These are phyloP conservation scores for Hyaloscypha bicolor DNA, from an alignment of 495 filamentous ascomycete species.

Conservation along the genomic window DNA sequence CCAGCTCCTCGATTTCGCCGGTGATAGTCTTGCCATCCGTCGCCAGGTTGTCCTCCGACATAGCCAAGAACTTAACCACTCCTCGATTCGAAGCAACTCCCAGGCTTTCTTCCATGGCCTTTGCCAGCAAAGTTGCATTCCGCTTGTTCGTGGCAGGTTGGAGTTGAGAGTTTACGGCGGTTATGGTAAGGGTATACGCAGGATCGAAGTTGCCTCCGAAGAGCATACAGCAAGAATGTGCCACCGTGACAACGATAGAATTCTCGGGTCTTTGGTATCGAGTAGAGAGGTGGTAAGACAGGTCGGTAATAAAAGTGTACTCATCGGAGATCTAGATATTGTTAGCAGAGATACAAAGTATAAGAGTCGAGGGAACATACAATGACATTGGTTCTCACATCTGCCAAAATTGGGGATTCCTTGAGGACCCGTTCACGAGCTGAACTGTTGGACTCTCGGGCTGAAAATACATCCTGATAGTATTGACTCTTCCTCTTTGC, in stretches of 20 bases:
- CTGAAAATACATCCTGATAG: constrained; percentile 62
- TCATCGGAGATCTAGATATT: constrained; percentile 63
- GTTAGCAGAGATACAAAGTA: not conserved
- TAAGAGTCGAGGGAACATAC: constrained; percentile 47
- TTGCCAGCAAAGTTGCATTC: constrained; percentile 74
- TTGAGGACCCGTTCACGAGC: constrained; percentile 60
- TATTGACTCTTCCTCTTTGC: constrained; percentile 49
- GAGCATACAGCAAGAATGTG: constrained; percentile 65
- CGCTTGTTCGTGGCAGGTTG: constrained; percentile 80
- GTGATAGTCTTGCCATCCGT: constrained; percentile 68
- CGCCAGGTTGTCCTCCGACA: constrained; percentile 70
- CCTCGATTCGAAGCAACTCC: constrained; percentile 65
- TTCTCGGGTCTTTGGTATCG: constrained; percentile 73
- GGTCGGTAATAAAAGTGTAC: constrained; percentile 67
- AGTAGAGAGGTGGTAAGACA: constrained; percentile 69
- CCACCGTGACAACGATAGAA: constrained; percentile 70
- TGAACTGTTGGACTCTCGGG: constrained; percentile 51
- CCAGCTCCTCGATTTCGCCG: constrained; percentile 66
- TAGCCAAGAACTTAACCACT: constrained; percentile 68
- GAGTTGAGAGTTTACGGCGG: constrained; percentile 66
- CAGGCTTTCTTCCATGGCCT: constrained; percentile 66
- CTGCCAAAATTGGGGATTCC: constrained; percentile 74
- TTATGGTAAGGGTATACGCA: constrained; percentile 79
- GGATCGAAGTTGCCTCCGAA: constrained; percentile 76
- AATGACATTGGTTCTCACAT: constrained; percentile 82